Base-by-base conservation (phyloP, 1,284 basidiomycete genomes). In the Ustilago crameri region DNA sequence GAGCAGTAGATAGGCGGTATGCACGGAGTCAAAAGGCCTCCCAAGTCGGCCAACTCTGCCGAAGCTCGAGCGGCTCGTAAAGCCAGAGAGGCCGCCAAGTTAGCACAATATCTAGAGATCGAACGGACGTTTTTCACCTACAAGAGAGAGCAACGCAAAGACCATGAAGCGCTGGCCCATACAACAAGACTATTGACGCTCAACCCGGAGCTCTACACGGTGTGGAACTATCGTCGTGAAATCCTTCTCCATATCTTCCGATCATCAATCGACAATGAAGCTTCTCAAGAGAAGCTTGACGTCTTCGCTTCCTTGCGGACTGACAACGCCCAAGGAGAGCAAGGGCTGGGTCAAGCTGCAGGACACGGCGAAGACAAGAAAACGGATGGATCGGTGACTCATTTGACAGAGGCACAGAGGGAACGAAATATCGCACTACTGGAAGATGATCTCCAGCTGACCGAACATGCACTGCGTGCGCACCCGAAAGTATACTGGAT, bases 401-500 rank as follows among this genome's bases (percentile, higher is more conserved):
- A 42, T 18, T 18, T 42, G 41, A 42, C 4, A 18, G 41, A 42
- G 22, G 41, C 17, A 20, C 41, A 42, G 15, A 42, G 15, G 41
- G 20, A 23, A 42, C 18, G 41, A 42, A 67, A 59, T 7, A 18
- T 27, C 14, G 26, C 26, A 23, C 34, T 72, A 24, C 46, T 83
- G 18, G 58, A 75, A 20, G 71, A 62, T n/a, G 81, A 83, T 41
- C 54, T 83, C n/a, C 51, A 51, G 20, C 44, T 83, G 22, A 80
- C 81, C 9, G 73, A 74, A 38, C 71, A 77, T 41, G 79, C 75
- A n/a, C 64, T 83, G 23, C 51, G 75, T 12, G 66, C 75, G 5
- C 78, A 82, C 61, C 81, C 81, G 3, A 83, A 83, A 43, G 81
- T 83, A 10, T 83, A 83, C 49, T 83, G 81, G 81, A 77, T 83